Evolutionary conservation across 2,329 filamentous ascomycete genomes (phyloP).

Genomic region (Calonectria leucothoes): DNA sequence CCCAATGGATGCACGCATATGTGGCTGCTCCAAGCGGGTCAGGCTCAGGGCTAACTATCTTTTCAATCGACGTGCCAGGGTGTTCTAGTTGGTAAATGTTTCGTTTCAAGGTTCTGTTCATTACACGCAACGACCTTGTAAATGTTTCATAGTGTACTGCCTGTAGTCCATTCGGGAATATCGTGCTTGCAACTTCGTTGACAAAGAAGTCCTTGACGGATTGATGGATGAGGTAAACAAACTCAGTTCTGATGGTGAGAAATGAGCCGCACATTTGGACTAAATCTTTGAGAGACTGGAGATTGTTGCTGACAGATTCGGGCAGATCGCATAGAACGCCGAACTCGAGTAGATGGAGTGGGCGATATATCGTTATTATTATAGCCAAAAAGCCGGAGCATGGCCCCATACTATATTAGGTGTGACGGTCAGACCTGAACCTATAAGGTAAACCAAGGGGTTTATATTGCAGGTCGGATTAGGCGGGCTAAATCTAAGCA

Average conservation of each 20-base stretch:
- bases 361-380: no score
- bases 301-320: background rate
- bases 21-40: constrained; percentile 20
- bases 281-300: constrained; percentile 7
- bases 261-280: constrained; percentile 47
- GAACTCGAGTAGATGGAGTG: constrained; percentile 51
- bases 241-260: constrained; percentile 44
- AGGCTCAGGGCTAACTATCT: constrained; percentile 16
- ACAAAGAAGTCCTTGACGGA: constrained; percentile 56
- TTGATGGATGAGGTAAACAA: constrained; percentile 54
- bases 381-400: no score
- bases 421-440: no score
- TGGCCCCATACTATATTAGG: no score
- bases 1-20: constrained; percentile 39
- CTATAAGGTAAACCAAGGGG: no score
- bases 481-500: no score
- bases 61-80: constrained; percentile 21
- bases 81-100: constrained; percentile 50
- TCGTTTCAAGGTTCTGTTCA: constrained; percentile 44
- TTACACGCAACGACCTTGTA: constrained; percentile 45
- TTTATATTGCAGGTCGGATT: no score
- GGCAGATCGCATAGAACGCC: constrained; percentile 29
- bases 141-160: constrained; percentile 47
- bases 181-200: constrained; percentile 33
- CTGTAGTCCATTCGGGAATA: constrained; percentile 45